Conservation (phyloP, 176 grass and related monocot genomes). For the Thinopyrum elongatum region DNA sequence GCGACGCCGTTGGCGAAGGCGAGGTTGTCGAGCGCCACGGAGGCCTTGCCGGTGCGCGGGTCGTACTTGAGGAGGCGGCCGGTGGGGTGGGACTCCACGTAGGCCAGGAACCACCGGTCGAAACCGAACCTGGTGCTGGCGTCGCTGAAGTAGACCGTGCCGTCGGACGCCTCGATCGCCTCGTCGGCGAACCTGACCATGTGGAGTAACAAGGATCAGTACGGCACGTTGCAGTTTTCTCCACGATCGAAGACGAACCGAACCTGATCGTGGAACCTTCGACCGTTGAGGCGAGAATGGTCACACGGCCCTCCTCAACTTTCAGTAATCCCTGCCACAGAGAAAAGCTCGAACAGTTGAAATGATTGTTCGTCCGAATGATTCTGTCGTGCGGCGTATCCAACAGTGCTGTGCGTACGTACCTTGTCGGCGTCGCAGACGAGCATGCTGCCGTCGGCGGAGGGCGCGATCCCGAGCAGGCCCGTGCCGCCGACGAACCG, state of each 20-base stretch:
- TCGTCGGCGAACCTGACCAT: slow-evolving; percentile 52
- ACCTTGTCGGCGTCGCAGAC: slow-evolving; percentile 73
- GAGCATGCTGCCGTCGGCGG: slow-evolving; percentile 51
- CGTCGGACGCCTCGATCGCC: slow-evolving; percentile 55
- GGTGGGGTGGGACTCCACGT: slow-evolving; percentile 37
- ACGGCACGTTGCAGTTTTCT: not conserved
- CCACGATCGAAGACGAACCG: not conserved
- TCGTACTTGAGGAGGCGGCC: slow-evolving; percentile 88
- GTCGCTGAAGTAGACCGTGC: slow-evolving; percentile 79
- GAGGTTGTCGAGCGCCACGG: slow-evolving; percentile 44
- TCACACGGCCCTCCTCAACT: slow-evolving; percentile 51
- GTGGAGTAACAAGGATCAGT: not conserved
- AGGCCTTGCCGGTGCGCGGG: slow-evolving; percentile 35
- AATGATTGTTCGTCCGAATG: not conserved
- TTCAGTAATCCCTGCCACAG: slow-evolving; percentile 48
- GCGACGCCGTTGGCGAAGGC: slow-evolving; percentile 79
- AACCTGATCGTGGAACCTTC: slow-evolving; percentile 56
- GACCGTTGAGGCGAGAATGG: slow-evolving; percentile 52
- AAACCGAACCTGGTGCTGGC: slow-evolving; percentile 56
- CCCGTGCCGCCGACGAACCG: slow-evolving; percentile 45
- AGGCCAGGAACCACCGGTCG: slow-evolving; percentile 40
- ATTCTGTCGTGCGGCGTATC: not conserved
- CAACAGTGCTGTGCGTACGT: not conserved
- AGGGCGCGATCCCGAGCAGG: slow-evolving; percentile 52
- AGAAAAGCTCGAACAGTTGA: not conserved